Base-by-base conservation (phyloP, 306 rosid genomes). In the Adenanthera pavonina region DNA sequence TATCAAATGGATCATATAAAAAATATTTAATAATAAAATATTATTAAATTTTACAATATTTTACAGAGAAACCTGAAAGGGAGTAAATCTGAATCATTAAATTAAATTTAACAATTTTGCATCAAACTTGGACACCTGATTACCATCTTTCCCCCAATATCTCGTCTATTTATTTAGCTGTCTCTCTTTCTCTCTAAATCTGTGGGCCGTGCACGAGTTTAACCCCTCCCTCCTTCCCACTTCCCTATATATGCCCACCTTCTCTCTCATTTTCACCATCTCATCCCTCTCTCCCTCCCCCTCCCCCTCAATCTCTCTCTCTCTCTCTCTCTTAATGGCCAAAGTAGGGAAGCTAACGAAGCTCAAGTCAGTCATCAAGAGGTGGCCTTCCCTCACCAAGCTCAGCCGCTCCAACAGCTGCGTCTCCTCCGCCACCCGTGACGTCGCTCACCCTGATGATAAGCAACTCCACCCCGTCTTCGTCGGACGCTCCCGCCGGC, bases 311-410 rank as follows among this genome's bases (percentile, higher is more conserved):
- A 0, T 0, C 35, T 35, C 67, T n/a, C 66, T 7, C 43, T 52
- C 61, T 36, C 74, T 33, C 64, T 59, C 15, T 6, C 13, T 34
- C 65, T 52, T 78, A 15, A 94, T 94, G 98, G 93, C 97, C 16
- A 91, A 88, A 85, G 30, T 78, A 0, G 97, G 94, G 35, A 94
- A 89, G 82, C 89, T 94, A 25, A 91, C 92, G 2, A 94, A 92
- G 89, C 92, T 94, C 56, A 94, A 89, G 84, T 91, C 97, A 17
- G 97, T 91, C 7, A 92, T 94, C 17, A 94, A 90, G 70, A 86
- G 94, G 65, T 90, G 88, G 91, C 97, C 94, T 2, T 90, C 98
- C 14, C 60, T 94, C 66, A 82, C 92, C 82, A 94, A 91, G 77
- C 89, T 90, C 76, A 41, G 84, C 76, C 93, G 98, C 85, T 75